Percentiles rank a stretch among this genome's conserved stretches.
Conservation (phyloP, 2,329 filamentous ascomycete genomes). For the Fusarium sp. region DNA sequence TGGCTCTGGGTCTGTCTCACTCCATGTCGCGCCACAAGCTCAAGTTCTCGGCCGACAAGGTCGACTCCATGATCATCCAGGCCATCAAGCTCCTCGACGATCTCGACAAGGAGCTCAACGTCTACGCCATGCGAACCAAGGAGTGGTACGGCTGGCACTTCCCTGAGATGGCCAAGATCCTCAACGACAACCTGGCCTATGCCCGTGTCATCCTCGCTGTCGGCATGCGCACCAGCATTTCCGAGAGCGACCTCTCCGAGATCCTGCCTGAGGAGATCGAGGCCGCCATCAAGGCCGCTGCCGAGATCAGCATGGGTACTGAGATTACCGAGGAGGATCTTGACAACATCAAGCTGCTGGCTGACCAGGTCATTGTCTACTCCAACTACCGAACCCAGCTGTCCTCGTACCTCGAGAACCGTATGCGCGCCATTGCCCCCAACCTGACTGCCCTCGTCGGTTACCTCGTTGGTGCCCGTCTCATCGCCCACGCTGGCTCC, state of each 20-base stretch:
- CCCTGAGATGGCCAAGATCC: constrained; percentile 95
- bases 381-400: constrained; percentile 91
- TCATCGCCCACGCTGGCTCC: constrained; percentile 95
- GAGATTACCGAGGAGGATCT: constrained; percentile 95
- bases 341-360: constrained; percentile 90
- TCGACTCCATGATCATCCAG: constrained; percentile 99
- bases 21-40: constrained; percentile 97
- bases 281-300: constrained; percentile 88
- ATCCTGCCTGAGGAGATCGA: constrained; percentile 97
- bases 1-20: constrained; percentile 96
- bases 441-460: constrained; percentile 95
- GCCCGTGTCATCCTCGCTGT: constrained; percentile 88
- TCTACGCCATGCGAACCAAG: constrained; percentile 98
- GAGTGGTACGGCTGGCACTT: constrained; percentile 99
- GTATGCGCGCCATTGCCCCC: constrained; percentile 97
- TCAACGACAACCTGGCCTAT: constrained; percentile 97
- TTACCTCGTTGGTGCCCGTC: constrained; percentile 90
- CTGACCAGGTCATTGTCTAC: constrained; percentile 92
- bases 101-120: constrained; percentile 98
- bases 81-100: constrained; percentile 95
- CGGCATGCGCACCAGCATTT: constrained; percentile 87
- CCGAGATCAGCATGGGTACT: constrained; percentile 98
- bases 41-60: constrained; percentile 98
- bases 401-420: constrained; percentile 87
- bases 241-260: constrained; percentile 83